phyloP scores from a whole-genome alignment of 2,329 filamentous ascomycete species.

The Talaromyces albobiverticillius region DNA sequence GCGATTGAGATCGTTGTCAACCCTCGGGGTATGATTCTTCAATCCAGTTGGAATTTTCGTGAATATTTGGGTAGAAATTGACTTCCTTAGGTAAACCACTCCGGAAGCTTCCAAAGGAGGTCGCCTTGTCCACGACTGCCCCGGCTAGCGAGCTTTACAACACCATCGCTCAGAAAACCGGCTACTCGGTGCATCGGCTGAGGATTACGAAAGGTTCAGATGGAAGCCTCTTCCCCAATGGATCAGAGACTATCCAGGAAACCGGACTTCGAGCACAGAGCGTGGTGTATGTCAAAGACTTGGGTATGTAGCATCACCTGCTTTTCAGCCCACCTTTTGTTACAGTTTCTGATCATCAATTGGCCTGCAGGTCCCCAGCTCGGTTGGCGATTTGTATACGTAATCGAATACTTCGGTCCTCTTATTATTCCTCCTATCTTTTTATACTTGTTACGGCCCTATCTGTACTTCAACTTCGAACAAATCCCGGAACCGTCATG shows the following conservation, averaged over 20 bases:
- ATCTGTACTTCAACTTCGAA: conserved; percentile 61
- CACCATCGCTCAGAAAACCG: conserved; percentile 53
- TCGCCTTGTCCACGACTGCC: conserved; percentile 51
- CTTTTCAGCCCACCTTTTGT: background rate
- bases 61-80: background rate
- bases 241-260: conserved; percentile 50
- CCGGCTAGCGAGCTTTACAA: conserved; percentile 57
- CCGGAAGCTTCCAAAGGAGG: conserved; percentile 56
- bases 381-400: conserved; percentile 87
- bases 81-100: conserved; percentile 57
- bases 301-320: conserved; percentile 59
- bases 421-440: conserved; percentile 79
- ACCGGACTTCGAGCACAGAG: conserved; percentile 59
- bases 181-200: conserved; percentile 57
- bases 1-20: conserved; percentile 32
- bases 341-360: conserved; percentile 3
- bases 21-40: conserved; percentile 24
- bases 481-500: conserved; percentile 55
- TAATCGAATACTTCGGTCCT: conserved; percentile 92
- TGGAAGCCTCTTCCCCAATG: conserved; percentile 56
- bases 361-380: conserved; percentile 70
- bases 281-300: conserved; percentile 81
- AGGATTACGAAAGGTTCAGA: conserved; percentile 65
- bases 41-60: conserved; percentile 16
- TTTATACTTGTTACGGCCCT: conserved; percentile 67